These are phyloP conservation scores for Candida silvatica DNA, from an alignment of 805 yeast species.

Conservation along the genomic window DNA sequence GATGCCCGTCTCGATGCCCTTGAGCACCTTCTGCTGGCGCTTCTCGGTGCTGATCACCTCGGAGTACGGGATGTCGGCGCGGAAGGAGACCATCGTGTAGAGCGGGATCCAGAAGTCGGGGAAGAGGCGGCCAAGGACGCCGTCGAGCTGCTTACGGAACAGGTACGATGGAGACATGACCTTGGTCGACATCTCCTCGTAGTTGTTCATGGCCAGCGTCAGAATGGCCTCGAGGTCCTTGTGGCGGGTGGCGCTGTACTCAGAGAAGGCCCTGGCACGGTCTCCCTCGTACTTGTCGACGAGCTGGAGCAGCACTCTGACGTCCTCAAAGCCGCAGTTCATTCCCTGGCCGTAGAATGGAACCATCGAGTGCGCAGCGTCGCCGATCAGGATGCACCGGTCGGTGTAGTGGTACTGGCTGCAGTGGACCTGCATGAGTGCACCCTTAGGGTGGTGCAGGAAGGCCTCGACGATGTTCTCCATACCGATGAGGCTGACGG, in stretches of 20 bases:
- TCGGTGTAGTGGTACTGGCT: constrained; percentile 60
- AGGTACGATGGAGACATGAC: constrained; percentile 57
- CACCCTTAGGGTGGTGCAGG: constrained; percentile 59
- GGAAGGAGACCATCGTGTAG: constrained; percentile 87
- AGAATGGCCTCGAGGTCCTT: constrained; percentile 69
- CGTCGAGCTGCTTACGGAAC: constrained; percentile 62
- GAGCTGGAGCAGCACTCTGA: constrained; percentile 52
- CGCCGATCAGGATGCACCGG: constrained; percentile 68
- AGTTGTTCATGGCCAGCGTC: constrained; percentile 72
- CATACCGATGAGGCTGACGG: constrained; percentile 56
- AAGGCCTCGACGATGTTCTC: constrained; percentile 37
- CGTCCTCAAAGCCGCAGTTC: constrained; percentile 95
- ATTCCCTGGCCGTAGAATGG: constrained; percentile 98
- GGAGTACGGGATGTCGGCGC: constrained; percentile 74
- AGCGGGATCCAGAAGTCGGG: constrained; percentile 74
- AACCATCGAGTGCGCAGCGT: constrained; percentile 95
- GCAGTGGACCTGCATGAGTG: constrained; percentile 67
- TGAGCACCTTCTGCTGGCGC: constrained; percentile 47
- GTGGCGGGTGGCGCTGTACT: constrained; percentile 48
- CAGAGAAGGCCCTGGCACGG: constrained; percentile 40
- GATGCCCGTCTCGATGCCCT: constrained; percentile 15
- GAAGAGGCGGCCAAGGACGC: constrained; percentile 45
- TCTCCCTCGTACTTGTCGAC: constrained; percentile 29
- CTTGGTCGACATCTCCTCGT: constrained; percentile 78
- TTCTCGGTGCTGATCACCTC: constrained; percentile 48